These are phyloP conservation scores for Tricholoma flavovirens DNA, from an alignment of 768 basidiomycete species.

Conservation along the genomic window DNA sequence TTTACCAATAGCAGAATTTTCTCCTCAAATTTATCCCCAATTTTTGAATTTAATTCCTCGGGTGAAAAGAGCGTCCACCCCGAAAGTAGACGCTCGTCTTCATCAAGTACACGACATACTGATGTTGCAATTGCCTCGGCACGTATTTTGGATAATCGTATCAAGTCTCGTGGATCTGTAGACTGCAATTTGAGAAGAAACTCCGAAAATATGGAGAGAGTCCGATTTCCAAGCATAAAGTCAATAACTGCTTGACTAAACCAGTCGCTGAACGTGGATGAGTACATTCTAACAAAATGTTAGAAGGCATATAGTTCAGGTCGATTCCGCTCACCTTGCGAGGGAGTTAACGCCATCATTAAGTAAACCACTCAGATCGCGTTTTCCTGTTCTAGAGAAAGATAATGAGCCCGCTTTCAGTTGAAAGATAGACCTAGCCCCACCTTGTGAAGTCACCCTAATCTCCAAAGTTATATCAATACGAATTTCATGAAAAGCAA, in stretches of 20 bases:
- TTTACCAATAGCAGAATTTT: slow-evolving; percentile 85
- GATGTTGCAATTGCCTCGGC: slow-evolving; percentile 91
- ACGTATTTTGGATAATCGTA: slow-evolving; percentile 83
- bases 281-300: slow-evolving; percentile 58
- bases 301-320: not conserved
- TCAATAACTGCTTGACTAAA: slow-evolving; percentile 96
- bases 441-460: slow-evolving; percentile 88
- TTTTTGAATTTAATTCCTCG: slow-evolving; percentile 60
- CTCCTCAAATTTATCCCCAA: slow-evolving; percentile 86
- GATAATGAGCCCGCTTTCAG: slow-evolving; percentile 7
- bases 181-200: slow-evolving; percentile 85
- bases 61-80: slow-evolving; percentile 96
- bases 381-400: slow-evolving; percentile 77
- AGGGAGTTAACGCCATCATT: slow-evolving; percentile 96
- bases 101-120: slow-evolving; percentile 65
- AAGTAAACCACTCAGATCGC: slow-evolving; percentile 85
- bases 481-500: not conserved
- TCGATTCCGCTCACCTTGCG: slow-evolving; percentile 45
- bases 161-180: slow-evolving; percentile 87
- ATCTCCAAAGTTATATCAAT: not conserved
- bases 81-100: slow-evolving; percentile 69
- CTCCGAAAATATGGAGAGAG: slow-evolving; percentile 84
- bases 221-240: slow-evolving; percentile 85
- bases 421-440: not conserved
- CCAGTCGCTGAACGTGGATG: slow-evolving; percentile 90